Base-by-base conservation (phyloP, 805 yeast species). In the Kuraishia hungarica region DNA sequence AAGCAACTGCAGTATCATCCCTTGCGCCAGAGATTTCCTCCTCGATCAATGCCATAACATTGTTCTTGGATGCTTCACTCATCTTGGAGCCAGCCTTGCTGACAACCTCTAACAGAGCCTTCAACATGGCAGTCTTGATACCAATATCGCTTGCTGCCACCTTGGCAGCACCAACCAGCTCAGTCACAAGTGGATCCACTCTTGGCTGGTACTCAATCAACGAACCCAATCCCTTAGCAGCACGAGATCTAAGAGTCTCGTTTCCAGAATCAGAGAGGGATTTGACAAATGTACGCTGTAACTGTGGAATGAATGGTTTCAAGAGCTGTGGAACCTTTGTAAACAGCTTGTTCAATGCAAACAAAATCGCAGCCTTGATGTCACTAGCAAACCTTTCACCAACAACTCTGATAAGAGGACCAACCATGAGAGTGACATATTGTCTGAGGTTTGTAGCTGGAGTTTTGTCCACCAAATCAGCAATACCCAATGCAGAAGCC, bases 321-420 rank as follows among this genome's bases (percentile, higher is more conserved):
- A 94, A 78, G 68, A 89, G 89, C 66, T 87, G 89, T 1, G 99
- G 97, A 62, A 93, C 87, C 74, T 90, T 88, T 23, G 73, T 72
- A 64, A 94, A 83, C 65, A 96, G 74, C 59, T 81, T 81, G 65
- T 87, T 87, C 68, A 96, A 79, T 0, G 98, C 96, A 59, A 79
- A 78, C 64, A 94, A 77, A 61, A 96, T 93, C n/a, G 97, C 96
- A 43, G 96, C 86, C 76, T 94, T 94, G 62, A 94, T 89, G 61
- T 91, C 97, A 58, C 96, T 80, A 19, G 86, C 81, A 61, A 89
- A 93, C 70, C 97, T 84, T 71, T 94, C 99, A 65, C 99, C 99
- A 66, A 93, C 89, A 55, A 93, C 96, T 78, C 99, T 90, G 72
- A 94, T 94, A 66, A 94, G 79, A 47, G 99, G 99, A 72, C 99